These are phyloP conservation scores for Rhizopus stolonifer DNA, from an alignment of 371 early-diverging fungal genomes.

Conservation along the genomic window DNA sequence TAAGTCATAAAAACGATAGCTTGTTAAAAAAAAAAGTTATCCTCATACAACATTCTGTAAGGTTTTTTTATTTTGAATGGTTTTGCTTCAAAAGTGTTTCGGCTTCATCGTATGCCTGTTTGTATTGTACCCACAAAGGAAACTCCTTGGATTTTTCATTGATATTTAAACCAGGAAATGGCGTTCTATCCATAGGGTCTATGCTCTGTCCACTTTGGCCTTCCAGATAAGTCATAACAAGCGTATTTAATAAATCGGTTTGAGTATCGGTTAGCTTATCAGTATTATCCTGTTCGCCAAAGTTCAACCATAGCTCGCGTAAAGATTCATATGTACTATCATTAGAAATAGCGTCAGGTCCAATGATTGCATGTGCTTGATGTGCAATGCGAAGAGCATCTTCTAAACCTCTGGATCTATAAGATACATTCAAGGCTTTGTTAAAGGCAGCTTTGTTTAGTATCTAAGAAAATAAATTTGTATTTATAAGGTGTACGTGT, in stretches of 20 bases:
- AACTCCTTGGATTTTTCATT: background rate
- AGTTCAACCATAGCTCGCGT: conserved; percentile 37
- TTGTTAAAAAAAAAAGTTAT: no score
- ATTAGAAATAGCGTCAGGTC: conserved; percentile 24
- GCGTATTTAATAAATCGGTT: conserved; percentile 30
- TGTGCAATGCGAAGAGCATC: conserved; percentile 39
- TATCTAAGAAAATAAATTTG: conserved; percentile 12
- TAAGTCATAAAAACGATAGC: background rate
- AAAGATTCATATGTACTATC: conserved; percentile 28
- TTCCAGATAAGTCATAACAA: conserved; percentile 43
- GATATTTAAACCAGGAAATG: background rate
- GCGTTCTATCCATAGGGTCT: background rate
- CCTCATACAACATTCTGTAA: no score
- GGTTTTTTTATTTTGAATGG: no score
- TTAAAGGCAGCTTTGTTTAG: conserved; percentile 26
- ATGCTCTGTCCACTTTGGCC: conserved; percentile 19
- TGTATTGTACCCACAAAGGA: conserved; percentile 18
- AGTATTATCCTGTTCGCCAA: conserved; percentile 26
- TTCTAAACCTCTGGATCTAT: conserved; percentile 39
- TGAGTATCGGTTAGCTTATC: conserved; percentile 24
- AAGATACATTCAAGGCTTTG: conserved; percentile 33
- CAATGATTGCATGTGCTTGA: conserved; percentile 37
- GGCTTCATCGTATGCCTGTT: conserved; percentile 2
- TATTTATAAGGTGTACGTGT: no score
- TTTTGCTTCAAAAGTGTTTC: conserved; percentile 1